phyloP scores from a whole-genome alignment of 768 basidiomycete genomes.

The Tulasnella calospora region DNA sequence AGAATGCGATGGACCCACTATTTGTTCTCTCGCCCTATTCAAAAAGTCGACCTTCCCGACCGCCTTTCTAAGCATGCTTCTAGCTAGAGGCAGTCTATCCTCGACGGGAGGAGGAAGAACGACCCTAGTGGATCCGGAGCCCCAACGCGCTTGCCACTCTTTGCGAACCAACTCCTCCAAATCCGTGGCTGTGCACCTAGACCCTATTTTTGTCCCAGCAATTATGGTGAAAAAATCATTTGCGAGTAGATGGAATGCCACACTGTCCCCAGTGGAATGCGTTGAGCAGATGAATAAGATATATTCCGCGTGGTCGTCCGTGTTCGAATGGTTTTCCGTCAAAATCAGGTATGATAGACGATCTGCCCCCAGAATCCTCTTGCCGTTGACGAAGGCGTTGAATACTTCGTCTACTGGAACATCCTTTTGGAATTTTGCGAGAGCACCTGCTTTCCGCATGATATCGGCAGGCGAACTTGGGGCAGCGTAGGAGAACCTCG shows the following conservation, averaged over 20 bases:
- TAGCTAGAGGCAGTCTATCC: slow-evolving; percentile 43
- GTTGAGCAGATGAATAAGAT: slow-evolving; percentile 69
- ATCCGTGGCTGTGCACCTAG: background rate
- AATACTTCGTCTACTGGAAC: slow-evolving; percentile 41
- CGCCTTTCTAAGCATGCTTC: slow-evolving; percentile 43
- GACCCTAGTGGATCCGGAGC: slow-evolving; percentile 36
- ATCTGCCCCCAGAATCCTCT: slow-evolving; percentile 62
- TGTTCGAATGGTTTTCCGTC: slow-evolving; percentile 29
- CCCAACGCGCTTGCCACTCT: background rate
- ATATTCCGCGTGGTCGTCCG: slow-evolving; percentile 39
- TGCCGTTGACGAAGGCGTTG: slow-evolving; percentile 68
- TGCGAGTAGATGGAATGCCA: slow-evolving; percentile 75
- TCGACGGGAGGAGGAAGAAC: slow-evolving; percentile 47
- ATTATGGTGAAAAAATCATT: slow-evolving; percentile 73
- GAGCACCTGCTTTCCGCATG: slow-evolving; percentile 34
- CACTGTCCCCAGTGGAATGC: slow-evolving; percentile 81
- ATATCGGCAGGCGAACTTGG: slow-evolving; percentile 42
- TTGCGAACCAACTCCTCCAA: background rate
- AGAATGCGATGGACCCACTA: slow-evolving; percentile 41
- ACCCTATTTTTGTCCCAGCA: slow-evolving; percentile 35
- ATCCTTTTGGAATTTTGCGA: background rate
- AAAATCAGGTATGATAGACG: slow-evolving; percentile 55
- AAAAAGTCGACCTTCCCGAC: slow-evolving; percentile 55
- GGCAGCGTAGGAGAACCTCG: background rate
- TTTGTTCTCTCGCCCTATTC: slow-evolving; percentile 49